Evolutionary conservation across 2,329 filamentous ascomycete species (phyloP), one percentile per base, ranked within the genome.

Genomic region (Aureobasidium sp.): DNA sequence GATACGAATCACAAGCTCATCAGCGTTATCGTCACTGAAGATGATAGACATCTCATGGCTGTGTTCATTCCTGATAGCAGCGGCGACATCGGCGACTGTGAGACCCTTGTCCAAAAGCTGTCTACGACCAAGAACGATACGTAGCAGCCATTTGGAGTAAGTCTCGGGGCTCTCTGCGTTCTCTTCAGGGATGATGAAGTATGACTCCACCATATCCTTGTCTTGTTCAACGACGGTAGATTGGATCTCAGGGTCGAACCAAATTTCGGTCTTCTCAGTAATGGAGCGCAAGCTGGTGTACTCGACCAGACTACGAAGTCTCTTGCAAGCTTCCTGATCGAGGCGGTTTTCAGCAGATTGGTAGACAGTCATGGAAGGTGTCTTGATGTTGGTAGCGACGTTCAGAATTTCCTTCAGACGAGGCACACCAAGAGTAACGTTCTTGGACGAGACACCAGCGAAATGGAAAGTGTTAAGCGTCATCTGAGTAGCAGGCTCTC

Each of bases 401-500:
- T 99, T 99, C 63, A 99, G 83, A 85, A 99, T 99, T 79, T 99
- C 94, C 83, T 99, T 99, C 55, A 99, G 85, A 86, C 94, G 93
- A 47, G 94, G 94, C 47, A 99, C 94, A 91, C 94, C 94, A 53
- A 99, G 87, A 0, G 94, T 99, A 61, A 99, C 93, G 82, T 99
- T 99, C 87, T 99, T 99, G 27, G 93, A 96, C 41, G 95, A 96
- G 65, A 99, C 92, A 96, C 94, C 94, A 76, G 94, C 92, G 76
- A 99, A 99, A 82, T 99, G 94, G 88, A 99, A 99, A 27, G 94
- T 99, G 79, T 99, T 99, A 65, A 99, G 80, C 1, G 94, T 99
- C 94, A 99, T 99, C 81, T 99, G 94, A 1, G 94, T 99, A 26
- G 94, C 95, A 44, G 94, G 94, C 76, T 99, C 94, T 79, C 94